Conservation (phyloP, 1,284 basidiomycete genomes). For the Malassezia furfur region DNA sequence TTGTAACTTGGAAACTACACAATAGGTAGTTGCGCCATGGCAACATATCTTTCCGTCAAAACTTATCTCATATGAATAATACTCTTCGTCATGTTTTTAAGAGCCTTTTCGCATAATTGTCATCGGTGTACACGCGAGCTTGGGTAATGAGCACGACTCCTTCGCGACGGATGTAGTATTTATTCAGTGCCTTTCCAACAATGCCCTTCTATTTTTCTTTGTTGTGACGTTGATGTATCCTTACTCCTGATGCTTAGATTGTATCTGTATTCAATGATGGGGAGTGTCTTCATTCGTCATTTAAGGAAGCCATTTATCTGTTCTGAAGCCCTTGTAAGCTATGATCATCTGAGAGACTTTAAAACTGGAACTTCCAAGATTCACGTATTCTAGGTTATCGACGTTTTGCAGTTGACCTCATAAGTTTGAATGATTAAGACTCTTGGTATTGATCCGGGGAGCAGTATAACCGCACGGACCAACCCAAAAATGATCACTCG, state of each 20-base stretch:
- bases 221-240: constrained; percentile 61
- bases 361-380: constrained; percentile 11
- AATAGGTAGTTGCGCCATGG: constrained; percentile 50
- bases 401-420: background rate
- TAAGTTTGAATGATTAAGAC: background rate
- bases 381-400: background rate
- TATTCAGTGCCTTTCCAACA: constrained; percentile 68
- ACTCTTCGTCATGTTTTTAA: constrained; percentile 12
- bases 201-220: constrained; percentile 62
- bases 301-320: constrained; percentile 51
- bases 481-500: too few species aligned
- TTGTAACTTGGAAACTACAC: constrained; percentile 43
- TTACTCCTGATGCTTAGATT: constrained; percentile 59
- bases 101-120: constrained; percentile 19
- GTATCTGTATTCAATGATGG: constrained; percentile 11
- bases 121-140: constrained; percentile 53
- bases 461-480: too few species aligned
- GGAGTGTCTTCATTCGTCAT: constrained; percentile 54
- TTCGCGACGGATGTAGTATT: constrained; percentile 61
- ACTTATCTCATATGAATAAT: constrained; percentile 49
- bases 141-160: constrained; percentile 66
- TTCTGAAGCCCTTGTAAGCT: constrained; percentile 54
- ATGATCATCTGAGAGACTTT: constrained; percentile 52
- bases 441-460: background rate
- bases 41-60: constrained; percentile 46